These are phyloP conservation scores for Pseudogymnoascus destructans DNA, from an alignment of 2,329 filamentous ascomycete species.

Conservation along the genomic window DNA sequence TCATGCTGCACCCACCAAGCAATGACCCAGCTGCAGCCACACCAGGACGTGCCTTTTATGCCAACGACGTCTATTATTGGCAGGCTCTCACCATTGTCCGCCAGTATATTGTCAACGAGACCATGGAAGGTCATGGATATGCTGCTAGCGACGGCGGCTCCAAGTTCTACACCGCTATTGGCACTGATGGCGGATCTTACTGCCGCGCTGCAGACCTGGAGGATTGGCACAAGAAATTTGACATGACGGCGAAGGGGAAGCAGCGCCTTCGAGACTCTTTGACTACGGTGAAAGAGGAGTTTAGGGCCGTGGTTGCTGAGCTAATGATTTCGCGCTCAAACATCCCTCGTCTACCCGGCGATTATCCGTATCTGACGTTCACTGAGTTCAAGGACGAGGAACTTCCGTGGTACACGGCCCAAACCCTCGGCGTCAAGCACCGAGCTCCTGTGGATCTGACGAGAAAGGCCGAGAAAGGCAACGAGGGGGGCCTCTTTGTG, in stretches of 20 bases:
- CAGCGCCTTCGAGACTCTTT: slow-evolving; percentile 11
- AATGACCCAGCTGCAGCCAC: slow-evolving; percentile 4
- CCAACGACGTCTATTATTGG: slow-evolving; percentile 23
- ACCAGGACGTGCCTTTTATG: slow-evolving; percentile 20
- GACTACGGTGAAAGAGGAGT: slow-evolving; percentile 14
- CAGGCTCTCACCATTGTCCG: slow-evolving; percentile 18
- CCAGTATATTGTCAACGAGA: slow-evolving; percentile 17
- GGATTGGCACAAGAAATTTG: slow-evolving; percentile 15
- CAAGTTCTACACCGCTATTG: slow-evolving; percentile 18
- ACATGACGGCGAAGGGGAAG: slow-evolving; percentile 17
- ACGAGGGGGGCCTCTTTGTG: not conserved
- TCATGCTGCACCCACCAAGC: slow-evolving; percentile 16
- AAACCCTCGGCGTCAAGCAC: not conserved
- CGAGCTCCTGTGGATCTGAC: not conserved
- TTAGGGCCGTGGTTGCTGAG: slow-evolving; percentile 14
- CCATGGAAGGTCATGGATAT: slow-evolving; percentile 15
- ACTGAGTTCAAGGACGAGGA: slow-evolving; percentile 45
- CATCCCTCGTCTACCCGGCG: not conserved
- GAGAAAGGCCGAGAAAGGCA: not conserved
- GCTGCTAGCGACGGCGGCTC: slow-evolving; percentile 20
- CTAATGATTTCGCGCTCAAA: slow-evolving; percentile 12
- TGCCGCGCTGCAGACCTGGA: slow-evolving; percentile 11
- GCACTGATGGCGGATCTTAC: slow-evolving; percentile 15
- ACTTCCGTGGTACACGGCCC: slow-evolving; percentile 38
- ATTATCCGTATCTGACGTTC: slow-evolving; percentile 42